These are phyloP conservation scores for Trametes gibbosa DNA, from an alignment of 768 basidiomycete genomes.

Conservation along the genomic window DNA sequence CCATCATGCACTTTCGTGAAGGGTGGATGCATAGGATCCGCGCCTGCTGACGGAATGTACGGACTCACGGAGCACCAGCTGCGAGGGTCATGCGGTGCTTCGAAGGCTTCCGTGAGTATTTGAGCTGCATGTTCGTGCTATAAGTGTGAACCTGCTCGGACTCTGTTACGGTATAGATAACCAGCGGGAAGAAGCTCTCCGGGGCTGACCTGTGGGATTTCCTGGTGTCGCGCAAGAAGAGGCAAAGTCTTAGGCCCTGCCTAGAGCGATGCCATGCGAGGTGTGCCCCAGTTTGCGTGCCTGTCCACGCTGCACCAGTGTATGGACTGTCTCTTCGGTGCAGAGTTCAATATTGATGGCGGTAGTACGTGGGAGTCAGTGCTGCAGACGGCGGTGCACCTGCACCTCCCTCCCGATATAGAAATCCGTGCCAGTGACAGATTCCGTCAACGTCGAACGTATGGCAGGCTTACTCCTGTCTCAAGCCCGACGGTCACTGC, in stretches of 20 bases:
- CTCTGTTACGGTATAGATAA: slow-evolving; percentile 11
- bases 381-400: too few species aligned
- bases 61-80: not conserved
- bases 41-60: not conserved
- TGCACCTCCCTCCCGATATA: too few species aligned
- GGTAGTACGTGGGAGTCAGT: too few species aligned
- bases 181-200: not conserved
- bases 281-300: not conserved
- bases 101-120: slow-evolving; percentile 6
- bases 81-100: slow-evolving; percentile 6
- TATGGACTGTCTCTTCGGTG: not conserved
- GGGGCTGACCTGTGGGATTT: not conserved
- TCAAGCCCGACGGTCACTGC: too few species aligned
- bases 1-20: not conserved
- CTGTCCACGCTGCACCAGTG: too few species aligned
- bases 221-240: not conserved
- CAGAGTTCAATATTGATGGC: too few species aligned
- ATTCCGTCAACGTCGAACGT: not conserved
- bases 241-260: not conserved
- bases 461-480: too few species aligned
- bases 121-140: not conserved
- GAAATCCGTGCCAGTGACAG: too few species aligned
- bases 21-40: not conserved
- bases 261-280: not conserved
- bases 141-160: slow-evolving; percentile 3